These are phyloP conservation scores for Arabidopsis hybrid DNA, from an alignment of 441 rosid genomes.

Conservation along the genomic window DNA sequence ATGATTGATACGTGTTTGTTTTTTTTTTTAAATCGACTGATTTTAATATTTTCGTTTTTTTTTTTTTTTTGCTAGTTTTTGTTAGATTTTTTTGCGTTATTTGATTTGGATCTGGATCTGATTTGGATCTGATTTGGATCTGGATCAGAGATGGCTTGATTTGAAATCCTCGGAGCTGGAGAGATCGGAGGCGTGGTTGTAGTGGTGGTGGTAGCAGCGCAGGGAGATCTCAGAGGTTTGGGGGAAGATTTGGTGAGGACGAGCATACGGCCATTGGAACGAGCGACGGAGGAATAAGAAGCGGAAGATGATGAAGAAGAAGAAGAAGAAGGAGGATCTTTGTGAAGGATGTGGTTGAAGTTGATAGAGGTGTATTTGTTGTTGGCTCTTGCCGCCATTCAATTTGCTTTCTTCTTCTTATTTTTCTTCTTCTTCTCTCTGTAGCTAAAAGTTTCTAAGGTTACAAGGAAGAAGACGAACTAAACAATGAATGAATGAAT, in stretches of 20 bases:
- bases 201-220: background rate
- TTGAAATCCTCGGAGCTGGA: conserved; percentile 33
- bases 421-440: conserved; percentile 10
- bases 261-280: conserved; percentile 86
- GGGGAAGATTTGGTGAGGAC: conserved; percentile 74
- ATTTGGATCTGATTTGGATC: conserved; percentile 56
- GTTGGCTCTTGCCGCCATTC: conserved; percentile 89
- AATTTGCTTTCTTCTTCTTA: no score
- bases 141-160: conserved; percentile 45
- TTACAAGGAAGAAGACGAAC: conserved; percentile 22
- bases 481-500: conserved; percentile 12
- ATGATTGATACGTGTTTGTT: no score
- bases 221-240: conserved; percentile 47
- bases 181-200: conserved; percentile 37
- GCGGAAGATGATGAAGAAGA: conserved; percentile 37
- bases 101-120: no score
- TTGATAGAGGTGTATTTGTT: conserved; percentile 78
- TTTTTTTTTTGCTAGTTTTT: no score
- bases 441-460: background rate
- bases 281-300: conserved; percentile 53
- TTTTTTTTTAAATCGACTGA: no score
- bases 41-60: no score
- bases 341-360: conserved; percentile 74
- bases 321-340: conserved; percentile 45
- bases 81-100: no score